Evolutionary conservation across 805 yeast species (phyloP).

Genomic region (Candida caryicola): DNA sequence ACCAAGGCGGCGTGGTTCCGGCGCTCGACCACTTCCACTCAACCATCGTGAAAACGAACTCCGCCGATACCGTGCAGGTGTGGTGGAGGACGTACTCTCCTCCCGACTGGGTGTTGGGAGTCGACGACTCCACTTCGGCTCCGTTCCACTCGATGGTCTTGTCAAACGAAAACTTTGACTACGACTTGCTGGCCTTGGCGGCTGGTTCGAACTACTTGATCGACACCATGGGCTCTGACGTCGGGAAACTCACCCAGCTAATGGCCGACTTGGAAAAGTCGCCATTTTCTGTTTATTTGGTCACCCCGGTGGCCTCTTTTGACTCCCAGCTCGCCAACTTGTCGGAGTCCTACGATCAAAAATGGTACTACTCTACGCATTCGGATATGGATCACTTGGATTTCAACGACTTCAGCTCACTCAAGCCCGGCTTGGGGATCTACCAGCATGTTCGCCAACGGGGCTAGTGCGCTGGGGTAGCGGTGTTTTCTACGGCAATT

Average conservation of each 20-base stretch:
- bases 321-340: constrained; percentile 15
- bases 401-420: constrained; percentile 40
- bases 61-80: constrained; percentile 40
- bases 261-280: constrained; percentile 11
- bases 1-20: constrained; percentile 87
- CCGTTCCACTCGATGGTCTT: constrained; percentile 8
- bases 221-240: constrained; percentile 52
- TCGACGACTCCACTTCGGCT: constrained; percentile 17
- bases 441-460: too few relatives aligned
- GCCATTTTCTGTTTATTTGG: constrained; percentile 19
- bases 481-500: too few relatives aligned
- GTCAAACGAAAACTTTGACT: constrained; percentile 10
- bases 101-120: constrained; percentile 76
- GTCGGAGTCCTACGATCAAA: constrained; percentile 11
- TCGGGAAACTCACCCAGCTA: constrained; percentile 18
- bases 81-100: constrained; percentile 98
- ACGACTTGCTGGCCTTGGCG: constrained; percentile 6
- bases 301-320: constrained; percentile 42
- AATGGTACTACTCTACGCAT: constrained; percentile 45
- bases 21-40: constrained; percentile 46
- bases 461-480: too few relatives aligned
- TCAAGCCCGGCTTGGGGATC: constrained; percentile 64
- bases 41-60: not conserved
- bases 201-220: constrained; percentile 15
- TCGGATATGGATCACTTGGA: constrained; percentile 77